Base-by-base conservation (phyloP, 2,329 filamentous ascomycete genomes). In the Epicoccum nigrum region DNA sequence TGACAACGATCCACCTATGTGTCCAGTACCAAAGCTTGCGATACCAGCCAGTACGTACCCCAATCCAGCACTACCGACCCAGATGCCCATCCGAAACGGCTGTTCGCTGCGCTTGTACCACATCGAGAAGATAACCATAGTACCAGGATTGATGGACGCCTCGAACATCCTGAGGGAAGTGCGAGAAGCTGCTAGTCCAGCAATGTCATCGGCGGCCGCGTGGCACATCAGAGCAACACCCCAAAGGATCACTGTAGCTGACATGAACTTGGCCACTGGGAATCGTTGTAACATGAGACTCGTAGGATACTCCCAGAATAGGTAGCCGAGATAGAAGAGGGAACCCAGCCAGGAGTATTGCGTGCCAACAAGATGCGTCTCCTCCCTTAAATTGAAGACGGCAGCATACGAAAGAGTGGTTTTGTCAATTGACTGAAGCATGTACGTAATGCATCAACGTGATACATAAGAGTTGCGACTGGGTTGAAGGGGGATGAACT, bases 381-480 rank as follows among this genome's bases (percentile, higher is more conserved):
- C 62, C 16, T 59, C 45, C 20, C 59, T 51, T 81, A 4, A 74
- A 77, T 30, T 82, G 56, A 85, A 85, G 0, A 85, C 81, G 4
- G 81, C 74, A 0, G 83, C 82, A 78, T 80, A 53, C 40, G 68
- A 56, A 55, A 68, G 40, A n/a, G 65, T 63, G 0, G 78, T 79
- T 63, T 86, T 86, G 66, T 86, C 83, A 75, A 86, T 83, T 50
- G 85, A 85, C 60, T 84, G 83, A 55, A 86, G 65, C 71, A 80
- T 80, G 60, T 86, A 86, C 0, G 80, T 83, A 33, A 80, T 57
- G 53, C 23, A 25, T 9, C 23, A 7, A 25, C 23, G 3, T 7
- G 9, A 2, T 25, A 9, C n/a, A 25, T 25, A 25, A 25, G 23
- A 6, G 6, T 25, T 6, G 23, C 9, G 23, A 9, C 9, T 1